Base-by-base conservation (phyloP, 164 flowering plant genomes). In the Saururus chinensis region DNA sequence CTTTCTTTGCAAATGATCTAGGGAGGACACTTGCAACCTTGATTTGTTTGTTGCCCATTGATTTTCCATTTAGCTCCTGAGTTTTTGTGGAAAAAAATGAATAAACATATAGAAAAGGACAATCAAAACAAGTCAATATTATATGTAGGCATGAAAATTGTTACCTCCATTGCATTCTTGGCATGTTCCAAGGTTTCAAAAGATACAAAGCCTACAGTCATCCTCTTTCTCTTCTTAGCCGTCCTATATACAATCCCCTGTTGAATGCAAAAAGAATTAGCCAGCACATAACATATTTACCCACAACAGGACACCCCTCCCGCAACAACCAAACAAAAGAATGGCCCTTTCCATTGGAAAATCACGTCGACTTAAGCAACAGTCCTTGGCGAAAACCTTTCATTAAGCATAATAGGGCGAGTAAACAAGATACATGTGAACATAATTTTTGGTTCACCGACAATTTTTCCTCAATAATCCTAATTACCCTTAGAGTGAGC, bases 181-280 rank as follows among this genome's bases (percentile, higher is more conserved):
- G 77, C 63, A 62, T 85, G 85, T 54, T 78, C 96, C 9, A 53
- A 53, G 69, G 65, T 74, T 65, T 82, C 96, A 77, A 90, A 93
- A 64, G 70, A 78, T 60, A 84, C 80, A 76, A 93, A 90, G 62
- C 97, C 97, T 12, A 87, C 87, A 56, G 71, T 63, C 97, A 90
- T 90, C 35, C 92, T 91, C 75, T 80, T 84, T 83, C 78, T 90
- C 67, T 90, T 93, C 84, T 87, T 93, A 12, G 89, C 92, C 4
- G 78, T 77, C 69, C 82, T 81, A 65, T 64, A 84, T 5, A 25
- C 11, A 71, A 88, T 71, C 40, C 82, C 89, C 98, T 92, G 80
- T 12, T 17, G 63, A 60, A 57, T 19, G 54, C 14, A 12, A 62
- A 69, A 56, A n/a, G 54, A 63, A 57, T 41, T 19, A 37, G n/a